phyloP scores from a whole-genome alignment of 331 rosid genomes.

The Arachis monticola region DNA sequence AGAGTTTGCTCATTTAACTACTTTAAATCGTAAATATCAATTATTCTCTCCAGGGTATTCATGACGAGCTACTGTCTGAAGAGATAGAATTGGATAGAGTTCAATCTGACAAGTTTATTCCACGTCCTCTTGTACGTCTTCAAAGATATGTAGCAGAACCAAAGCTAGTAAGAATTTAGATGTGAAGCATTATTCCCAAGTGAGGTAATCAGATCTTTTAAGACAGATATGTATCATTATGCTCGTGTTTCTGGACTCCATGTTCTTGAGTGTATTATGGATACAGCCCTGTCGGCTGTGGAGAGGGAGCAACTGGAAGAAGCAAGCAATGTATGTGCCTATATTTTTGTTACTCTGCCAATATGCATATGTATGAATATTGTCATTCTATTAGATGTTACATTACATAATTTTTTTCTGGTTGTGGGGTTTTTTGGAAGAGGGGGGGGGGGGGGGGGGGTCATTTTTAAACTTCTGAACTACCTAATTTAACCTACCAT shows the following conservation, averaged over 20 bases:
- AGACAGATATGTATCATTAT: constrained; percentile 82
- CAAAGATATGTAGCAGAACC: constrained; percentile 55
- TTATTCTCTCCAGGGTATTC: constrained; percentile 62
- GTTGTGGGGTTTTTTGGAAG: too few relatives aligned
- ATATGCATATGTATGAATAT: constrained; percentile 13
- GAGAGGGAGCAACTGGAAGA: constrained; percentile 88
- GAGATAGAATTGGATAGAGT: constrained; percentile 74
- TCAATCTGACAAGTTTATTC: constrained; percentile 62
- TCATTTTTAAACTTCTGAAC: not conserved
- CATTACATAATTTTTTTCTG: not conserved
- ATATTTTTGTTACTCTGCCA: constrained; percentile 49
- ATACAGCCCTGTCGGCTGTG: constrained; percentile 82
- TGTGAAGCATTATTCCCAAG: constrained; percentile 41
- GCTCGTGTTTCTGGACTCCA: constrained; percentile 95
- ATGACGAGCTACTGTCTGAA: constrained; percentile 77
- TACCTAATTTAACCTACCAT: constrained; percentile 29
- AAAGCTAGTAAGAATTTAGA: constrained; percentile 48
- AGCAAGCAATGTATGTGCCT: constrained; percentile 83
- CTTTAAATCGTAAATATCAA: constrained; percentile 25
- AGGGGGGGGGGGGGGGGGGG: too few relatives aligned
- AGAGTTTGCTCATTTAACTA: constrained; percentile 26
- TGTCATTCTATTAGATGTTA: constrained; percentile 26
- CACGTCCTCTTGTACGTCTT: constrained; percentile 73
- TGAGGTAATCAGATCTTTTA: constrained; percentile 62
- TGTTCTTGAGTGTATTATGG: constrained; percentile 87